A percentile compares a stretch with the other conserved stretches of the same genome.
Conservation (phyloP, 441 rosid genomes). For the Geranium incanum region DNA sequence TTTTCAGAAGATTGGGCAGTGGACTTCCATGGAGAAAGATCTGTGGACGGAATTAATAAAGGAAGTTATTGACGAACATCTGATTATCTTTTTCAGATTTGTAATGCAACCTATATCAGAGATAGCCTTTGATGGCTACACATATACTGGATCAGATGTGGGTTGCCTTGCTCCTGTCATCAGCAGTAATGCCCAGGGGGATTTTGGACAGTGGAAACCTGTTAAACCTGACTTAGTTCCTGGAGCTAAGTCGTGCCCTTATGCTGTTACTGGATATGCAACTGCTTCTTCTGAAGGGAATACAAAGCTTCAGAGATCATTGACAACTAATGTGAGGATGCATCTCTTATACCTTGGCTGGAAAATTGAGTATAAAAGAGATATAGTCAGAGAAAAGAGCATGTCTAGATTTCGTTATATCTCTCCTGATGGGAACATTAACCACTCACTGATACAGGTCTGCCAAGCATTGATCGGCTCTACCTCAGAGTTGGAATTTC, state of each 20-base stretch:
- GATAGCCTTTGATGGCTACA: constrained; percentile 17
- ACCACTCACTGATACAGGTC: constrained; percentile 45
- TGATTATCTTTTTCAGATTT: constrained; percentile 13
- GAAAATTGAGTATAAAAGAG: constrained; percentile 37
- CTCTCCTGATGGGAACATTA: constrained; percentile 50
- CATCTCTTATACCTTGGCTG: constrained; percentile 58
- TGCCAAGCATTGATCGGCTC: constrained; percentile 34
- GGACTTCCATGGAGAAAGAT: constrained; percentile 43
- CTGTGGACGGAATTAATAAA: constrained; percentile 46
- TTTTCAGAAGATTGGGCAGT: constrained; percentile 38
- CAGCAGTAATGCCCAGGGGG: constrained; percentile 1
- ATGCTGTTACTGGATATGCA: constrained; percentile 37
- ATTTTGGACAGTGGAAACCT: constrained; percentile 34
- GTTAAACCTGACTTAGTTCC: constrained; percentile 34
- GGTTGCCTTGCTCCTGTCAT: constrained; percentile 17
- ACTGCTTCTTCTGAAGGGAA: background rate
- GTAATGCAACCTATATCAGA: constrained; percentile 7
- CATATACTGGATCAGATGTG: constrained; percentile 18
- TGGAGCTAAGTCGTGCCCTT: constrained; percentile 45
- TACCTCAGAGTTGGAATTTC: constrained; percentile 8
- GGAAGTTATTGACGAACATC: constrained; percentile 41
- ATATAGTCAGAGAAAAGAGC: background rate
- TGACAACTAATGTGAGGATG: constrained; percentile 29
- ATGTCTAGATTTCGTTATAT: constrained; percentile 38
- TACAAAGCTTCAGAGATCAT: background rate